Base-by-base conservation (phyloP, 179 eudicot species). In the Beta macrorhiza region DNA sequence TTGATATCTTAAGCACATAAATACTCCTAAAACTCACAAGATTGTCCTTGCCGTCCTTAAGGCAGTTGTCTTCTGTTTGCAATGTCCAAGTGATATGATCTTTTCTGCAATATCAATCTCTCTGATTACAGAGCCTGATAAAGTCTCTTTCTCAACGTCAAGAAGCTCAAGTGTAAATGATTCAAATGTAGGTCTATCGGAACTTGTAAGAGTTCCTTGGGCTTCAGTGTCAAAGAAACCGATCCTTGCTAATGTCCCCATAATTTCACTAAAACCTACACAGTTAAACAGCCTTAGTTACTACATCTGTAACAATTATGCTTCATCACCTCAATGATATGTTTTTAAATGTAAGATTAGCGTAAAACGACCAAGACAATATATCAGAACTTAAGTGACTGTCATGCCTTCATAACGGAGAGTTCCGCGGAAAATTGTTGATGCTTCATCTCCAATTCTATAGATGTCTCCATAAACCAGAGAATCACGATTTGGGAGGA, bases 401-500 rank as follows among this genome's bases (percentile, higher is more conserved):
- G 67, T 7, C 85, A 75, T 88, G 80, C 99, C 99, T 96, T 92
- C 97, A 79, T 90, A 96, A 71, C 97, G 93, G 49, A 96, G 94
- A 71, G 98, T 94, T 86, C 97, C 99, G 81, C 99, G 91, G 81
- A 94, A 96, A 79, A 96, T 87, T 59, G 98, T 92, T 32, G 90
- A 89, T 47, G 97, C 99, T 89, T 96, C 99, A 67, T 85, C 85
- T 56, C 84, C 83, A 63, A 96, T 91, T 65, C 91, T 93, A 81
- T 96, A 96, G 63, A 94, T 79, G 79, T 96, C 94, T 53, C 97
- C 98, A 82, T 92, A 96, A 67, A 92, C 83, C 58, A 96, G 86
- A 79, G 99, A 96, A 82, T 96, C 83, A 65, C 98, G 94, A 86
- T 96, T 96, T 19, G 99, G 99, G 72, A 96, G 94, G 73, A 92